Base-by-base conservation (phyloP, 176 grass and related monocot genomes). In the Eragrostis nindensis region DNA sequence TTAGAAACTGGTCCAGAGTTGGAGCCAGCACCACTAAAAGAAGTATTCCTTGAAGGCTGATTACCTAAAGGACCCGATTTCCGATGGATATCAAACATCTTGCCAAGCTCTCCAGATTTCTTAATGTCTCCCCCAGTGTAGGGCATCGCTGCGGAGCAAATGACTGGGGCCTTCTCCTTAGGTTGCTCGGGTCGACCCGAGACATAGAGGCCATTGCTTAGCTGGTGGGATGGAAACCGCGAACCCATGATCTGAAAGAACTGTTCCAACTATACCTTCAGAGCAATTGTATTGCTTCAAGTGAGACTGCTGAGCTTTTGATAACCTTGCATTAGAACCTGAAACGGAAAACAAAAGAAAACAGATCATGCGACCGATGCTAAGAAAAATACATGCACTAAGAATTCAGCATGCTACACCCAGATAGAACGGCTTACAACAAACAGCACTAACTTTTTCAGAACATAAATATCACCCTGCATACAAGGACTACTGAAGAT, bases 131-230 rank as follows among this genome's bases (percentile, higher is more conserved):
- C 92, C 8, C 96, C 96, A 78, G 86, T 98, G 82, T 95, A 98
- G 40, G 96, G 96, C 80, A 94, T 92, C 62, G 96, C 88, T 64
- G 79, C 38, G 18, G 96, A 95, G 85, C 88, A 89, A 66, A 90
- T 82, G 24, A 82, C 74, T 19, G 92, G 85, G 59, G 82, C 75
- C 83, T 95, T 98, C 78, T 98, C 92, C 87, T 98, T 98, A 26
- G 80, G 75, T 80, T 91, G 88, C 78, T 90, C 92, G 41, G 88
- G 92, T 40, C 90, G 92, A 29, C 96, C 96, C 54, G 96, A 98
- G 52, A 98, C 96, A 54, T 98, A 98, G 5, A 98, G 82, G 49
- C 96, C 96, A 87, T 87, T 95, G 84, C 92, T 98, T 49, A 98
- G 81, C 78, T 98, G 91, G 85, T 98, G 93, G 14, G 92, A 94